A percentile compares a stretch with the other conserved stretches of the same genome.
Conservation (phyloP, 176 grass and related monocot genomes). For the Bonia amplexicaulis region DNA sequence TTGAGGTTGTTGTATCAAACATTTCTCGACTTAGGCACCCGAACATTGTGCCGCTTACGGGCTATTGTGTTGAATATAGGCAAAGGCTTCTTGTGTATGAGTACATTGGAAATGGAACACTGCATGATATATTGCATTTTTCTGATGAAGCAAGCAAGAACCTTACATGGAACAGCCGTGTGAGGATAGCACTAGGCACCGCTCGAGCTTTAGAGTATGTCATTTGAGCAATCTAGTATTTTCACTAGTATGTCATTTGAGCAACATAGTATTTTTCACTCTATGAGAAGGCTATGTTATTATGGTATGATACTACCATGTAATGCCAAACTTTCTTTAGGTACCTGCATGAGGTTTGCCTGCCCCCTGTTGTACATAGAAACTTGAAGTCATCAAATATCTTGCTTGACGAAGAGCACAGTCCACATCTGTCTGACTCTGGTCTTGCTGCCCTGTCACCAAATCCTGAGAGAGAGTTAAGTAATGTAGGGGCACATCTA, state of each 20-base stretch:
- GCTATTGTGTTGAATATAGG: conserved; percentile 76
- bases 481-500: background rate
- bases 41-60: conserved; percentile 68
- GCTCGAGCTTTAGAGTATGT: conserved; percentile 95
- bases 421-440: conserved; percentile 81
- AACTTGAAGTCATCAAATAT: conserved; percentile 89
- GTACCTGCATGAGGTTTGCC: conserved; percentile 94
- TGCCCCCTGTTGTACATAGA: conserved; percentile 75
- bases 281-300: background rate
- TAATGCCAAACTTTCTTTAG: conserved; percentile 35
- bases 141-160: conserved; percentile 60
- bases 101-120: conserved; percentile 67
- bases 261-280: background rate
- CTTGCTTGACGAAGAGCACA: conserved; percentile 80
- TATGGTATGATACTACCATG: background rate
- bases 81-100: conserved; percentile 85
- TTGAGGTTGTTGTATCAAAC: conserved; percentile 76
- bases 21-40: conserved; percentile 80
- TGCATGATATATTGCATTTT: conserved; percentile 73
- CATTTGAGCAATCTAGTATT: background rate
- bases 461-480: conserved; percentile 88
- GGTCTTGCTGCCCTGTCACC: conserved; percentile 88
- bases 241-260: conserved; percentile 49
- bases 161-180: conserved; percentile 74
- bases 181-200: conserved; percentile 62